Evolutionary conservation across 108 stramenopile species (phyloP).

Genomic region (Nitzschia sp.): DNA sequence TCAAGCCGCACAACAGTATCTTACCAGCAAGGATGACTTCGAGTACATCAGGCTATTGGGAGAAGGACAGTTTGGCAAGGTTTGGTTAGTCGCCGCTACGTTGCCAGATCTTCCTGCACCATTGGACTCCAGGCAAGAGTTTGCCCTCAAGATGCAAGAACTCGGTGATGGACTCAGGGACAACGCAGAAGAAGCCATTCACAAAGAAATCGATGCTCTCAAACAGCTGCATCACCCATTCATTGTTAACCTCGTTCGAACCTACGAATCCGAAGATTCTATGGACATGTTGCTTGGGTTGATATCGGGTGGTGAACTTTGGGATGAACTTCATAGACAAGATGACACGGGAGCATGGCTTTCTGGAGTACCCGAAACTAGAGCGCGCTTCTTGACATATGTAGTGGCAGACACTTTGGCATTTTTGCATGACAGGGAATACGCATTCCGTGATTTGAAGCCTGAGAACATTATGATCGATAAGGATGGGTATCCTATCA

Average conservation of each 20-base stretch:
- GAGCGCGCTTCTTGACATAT: constrained; percentile 59
- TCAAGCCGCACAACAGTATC: constrained; percentile 6
- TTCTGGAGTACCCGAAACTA: constrained; percentile 59
- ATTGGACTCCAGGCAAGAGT: constrained; percentile 45
- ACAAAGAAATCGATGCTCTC: constrained; percentile 80
- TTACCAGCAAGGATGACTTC: constrained; percentile 40
- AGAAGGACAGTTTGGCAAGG: constrained; percentile 77
- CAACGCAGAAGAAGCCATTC: constrained; percentile 76
- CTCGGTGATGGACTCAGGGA: constrained; percentile 68
- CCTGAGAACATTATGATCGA: constrained; percentile 77
- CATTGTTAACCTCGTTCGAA: constrained; percentile 80
- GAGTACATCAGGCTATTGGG: constrained; percentile 58
- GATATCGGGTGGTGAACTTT: constrained; percentile 84
- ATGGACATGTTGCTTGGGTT: constrained; percentile 67
- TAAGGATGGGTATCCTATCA: constrained; percentile 71
- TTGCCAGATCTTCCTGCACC: constrained; percentile 10
- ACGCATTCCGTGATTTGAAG: constrained; percentile 92
- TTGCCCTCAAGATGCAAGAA: constrained; percentile 84
- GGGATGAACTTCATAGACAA: constrained; percentile 63
- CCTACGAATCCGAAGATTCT: constrained; percentile 76
- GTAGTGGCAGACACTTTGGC: constrained; percentile 84
- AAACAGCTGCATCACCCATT: constrained; percentile 81
- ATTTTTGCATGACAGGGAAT: constrained; percentile 78
- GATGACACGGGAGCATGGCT: constrained; percentile 42
- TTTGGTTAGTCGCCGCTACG: constrained; percentile 59